These are phyloP conservation scores for Rutidosis leptorrhynchoides DNA, from an alignment of 129 eudicot species.

Conservation along the genomic window DNA sequence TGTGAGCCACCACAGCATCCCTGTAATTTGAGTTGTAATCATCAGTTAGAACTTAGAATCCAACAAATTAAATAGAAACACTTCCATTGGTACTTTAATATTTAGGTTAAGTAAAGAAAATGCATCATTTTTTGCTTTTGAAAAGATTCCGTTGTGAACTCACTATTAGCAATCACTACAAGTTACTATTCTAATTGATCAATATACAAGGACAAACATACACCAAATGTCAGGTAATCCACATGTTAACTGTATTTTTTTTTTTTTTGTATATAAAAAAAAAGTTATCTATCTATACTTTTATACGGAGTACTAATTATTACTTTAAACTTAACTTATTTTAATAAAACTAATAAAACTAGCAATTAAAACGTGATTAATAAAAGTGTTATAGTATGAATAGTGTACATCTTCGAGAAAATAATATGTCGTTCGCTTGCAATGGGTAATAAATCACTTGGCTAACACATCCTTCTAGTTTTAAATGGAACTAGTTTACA, in stretches of 20 bases:
- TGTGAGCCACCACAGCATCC: conserved; percentile 95
- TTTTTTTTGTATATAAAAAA: no score
- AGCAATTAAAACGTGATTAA: no score
- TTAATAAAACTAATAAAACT: no score
- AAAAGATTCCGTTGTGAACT: not conserved
- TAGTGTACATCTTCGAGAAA: no score
- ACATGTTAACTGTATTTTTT: not conserved
- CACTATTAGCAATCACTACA: not conserved
- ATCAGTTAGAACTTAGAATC: not conserved
- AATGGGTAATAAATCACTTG: not conserved
- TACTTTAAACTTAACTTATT: no score
- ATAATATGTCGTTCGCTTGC: no score
- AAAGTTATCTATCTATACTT: not conserved
- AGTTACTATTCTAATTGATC: not conserved
- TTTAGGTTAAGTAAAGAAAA: not conserved
- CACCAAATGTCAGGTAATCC: not conserved
- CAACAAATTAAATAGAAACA: not conserved
- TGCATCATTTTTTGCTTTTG: conserved; percentile 2
- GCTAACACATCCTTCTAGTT: not conserved
- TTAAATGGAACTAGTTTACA: not conserved
- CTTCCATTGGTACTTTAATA: not conserved
- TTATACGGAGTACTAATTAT: no score
- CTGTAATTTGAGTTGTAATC: conserved; percentile 33
- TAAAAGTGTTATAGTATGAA: not conserved
- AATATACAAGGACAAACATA: not conserved